Conservation (phyloP, 2,329 filamentous ascomycete species). For the Pezicula neosporulosa region DNA sequence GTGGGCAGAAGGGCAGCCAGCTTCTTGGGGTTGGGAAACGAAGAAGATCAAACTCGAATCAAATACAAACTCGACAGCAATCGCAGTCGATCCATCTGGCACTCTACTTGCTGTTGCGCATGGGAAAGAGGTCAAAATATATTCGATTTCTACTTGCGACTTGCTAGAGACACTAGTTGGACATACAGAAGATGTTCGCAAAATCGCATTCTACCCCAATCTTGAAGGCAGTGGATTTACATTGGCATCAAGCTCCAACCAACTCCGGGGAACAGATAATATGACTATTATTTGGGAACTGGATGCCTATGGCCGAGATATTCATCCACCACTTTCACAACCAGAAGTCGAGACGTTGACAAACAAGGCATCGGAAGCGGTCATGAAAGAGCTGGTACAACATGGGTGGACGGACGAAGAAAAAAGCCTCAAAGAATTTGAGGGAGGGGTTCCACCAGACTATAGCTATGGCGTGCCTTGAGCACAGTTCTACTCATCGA, state of each 20-base stretch:
- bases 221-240: too few species aligned
- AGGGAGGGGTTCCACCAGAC: background rate
- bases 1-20: background rate
- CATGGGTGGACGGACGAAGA: background rate
- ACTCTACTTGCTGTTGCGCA: background rate
- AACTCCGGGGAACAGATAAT: background rate
- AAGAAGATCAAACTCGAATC: background rate
- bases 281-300: background rate
- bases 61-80: background rate
- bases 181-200: background rate
- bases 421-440: background rate
- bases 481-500: background rate
- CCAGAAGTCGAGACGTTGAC: background rate
- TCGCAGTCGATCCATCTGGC: background rate
- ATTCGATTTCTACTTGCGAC: background rate
- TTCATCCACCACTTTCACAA: background rate
- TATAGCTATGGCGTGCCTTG: background rate
- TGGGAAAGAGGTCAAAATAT: background rate
- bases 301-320: background rate
- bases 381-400: background rate
- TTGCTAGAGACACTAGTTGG: background rate
- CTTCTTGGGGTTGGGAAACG: background rate
- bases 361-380: background rate
- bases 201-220: background rate
- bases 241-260: background rate